These are phyloP conservation scores for Cystobasidiaceae sp. DNA, from an alignment of 1,284 basidiomycete species.

Conservation along the genomic window DNA sequence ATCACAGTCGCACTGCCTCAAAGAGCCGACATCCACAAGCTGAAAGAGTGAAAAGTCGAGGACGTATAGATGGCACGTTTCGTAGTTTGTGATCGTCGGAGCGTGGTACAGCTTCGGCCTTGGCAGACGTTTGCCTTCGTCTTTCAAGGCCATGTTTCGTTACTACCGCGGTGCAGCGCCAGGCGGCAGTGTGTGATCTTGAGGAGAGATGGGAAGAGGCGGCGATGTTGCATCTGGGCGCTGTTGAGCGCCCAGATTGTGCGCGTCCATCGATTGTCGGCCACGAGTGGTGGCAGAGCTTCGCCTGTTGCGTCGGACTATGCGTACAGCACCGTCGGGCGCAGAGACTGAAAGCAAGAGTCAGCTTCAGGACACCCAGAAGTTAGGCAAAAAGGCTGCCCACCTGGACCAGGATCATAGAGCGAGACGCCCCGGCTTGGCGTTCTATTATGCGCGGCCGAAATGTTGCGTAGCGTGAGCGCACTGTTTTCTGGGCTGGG, in stretches of 20 bases:
- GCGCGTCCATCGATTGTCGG: slow-evolving; percentile 8
- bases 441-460: neutral
- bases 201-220: neutral
- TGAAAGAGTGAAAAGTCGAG: too few relatives aligned
- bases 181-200: slow-evolving; percentile 9
- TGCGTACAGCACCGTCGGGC: slow-evolving; percentile 27
- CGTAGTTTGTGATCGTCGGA: too few relatives aligned
- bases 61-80: too few relatives aligned
- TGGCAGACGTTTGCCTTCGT: neutral
- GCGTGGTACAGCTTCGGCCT: neutral
- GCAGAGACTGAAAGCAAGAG: neutral
- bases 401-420: slow-evolving; percentile 27
- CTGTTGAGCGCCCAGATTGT: neutral
- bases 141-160: neutral
- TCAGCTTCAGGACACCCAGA: neutral
- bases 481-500: neutral
- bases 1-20: too few relatives aligned
- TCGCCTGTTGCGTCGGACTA: slow-evolving; percentile 24
- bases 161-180: slow-evolving; percentile 17
- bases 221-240: neutral
- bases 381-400: neutral
- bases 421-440: slow-evolving; percentile 22
- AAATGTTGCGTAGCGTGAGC: neutral
- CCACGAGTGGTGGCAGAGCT: slow-evolving; percentile 11
- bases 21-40: too few relatives aligned